phyloP scores from a whole-genome alignment of 2,329 filamentous ascomycete species.

The Penicillium sclerotigenum region DNA sequence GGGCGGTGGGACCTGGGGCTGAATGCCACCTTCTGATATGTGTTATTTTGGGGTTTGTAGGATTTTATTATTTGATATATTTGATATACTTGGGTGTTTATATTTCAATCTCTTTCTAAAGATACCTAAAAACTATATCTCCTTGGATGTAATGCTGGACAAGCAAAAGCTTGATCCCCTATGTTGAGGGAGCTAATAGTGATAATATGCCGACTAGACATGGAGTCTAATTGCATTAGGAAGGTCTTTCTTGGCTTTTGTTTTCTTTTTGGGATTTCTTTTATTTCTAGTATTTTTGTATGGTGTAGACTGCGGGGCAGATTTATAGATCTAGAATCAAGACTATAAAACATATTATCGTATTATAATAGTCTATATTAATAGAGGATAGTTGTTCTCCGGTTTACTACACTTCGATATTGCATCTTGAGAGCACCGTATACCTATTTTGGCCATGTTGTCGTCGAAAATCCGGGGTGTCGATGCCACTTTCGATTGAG shows the following conservation, averaged over 20 bases:
- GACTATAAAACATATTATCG: neutral
- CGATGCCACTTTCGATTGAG: neutral
- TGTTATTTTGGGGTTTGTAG: neutral
- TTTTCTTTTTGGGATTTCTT: neutral
- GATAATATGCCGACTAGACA: neutral
- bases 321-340: neutral
- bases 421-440: neutral
- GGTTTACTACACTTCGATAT: neutral
- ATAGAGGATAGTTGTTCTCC: neutral
- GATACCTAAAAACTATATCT: neutral
- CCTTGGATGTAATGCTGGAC: neutral
- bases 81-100: neutral
- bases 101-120: neutral
- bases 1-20: conserved; percentile 17
- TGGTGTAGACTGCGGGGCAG: neutral
- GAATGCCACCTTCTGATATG: neutral
- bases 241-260: conserved; percentile 3
- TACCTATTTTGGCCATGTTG: neutral
- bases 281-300: neutral
- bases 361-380: neutral
- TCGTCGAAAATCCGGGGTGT: neutral
- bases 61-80: neutral
- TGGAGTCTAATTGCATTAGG: neutral
- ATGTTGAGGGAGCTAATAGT: neutral
- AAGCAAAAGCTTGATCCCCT: neutral